Percentiles rank a stretch among this genome's conserved stretches.
phyloP scores from a whole-genome alignment of 495 filamentous ascomycete genomes.

The Trichoderma parareesei region DNA sequence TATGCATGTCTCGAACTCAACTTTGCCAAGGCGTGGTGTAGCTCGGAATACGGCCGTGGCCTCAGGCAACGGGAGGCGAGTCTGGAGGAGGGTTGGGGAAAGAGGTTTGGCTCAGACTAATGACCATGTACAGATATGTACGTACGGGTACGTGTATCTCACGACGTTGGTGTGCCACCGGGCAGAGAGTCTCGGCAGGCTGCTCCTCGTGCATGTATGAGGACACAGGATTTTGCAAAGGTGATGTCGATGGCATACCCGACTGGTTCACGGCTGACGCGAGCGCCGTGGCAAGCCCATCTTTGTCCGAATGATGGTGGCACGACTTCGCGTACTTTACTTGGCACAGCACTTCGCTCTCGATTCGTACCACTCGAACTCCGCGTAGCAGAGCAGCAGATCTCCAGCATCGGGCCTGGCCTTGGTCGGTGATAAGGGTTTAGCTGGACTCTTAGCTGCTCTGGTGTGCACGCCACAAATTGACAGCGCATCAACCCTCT shows the following conservation, averaged over 20 bases:
- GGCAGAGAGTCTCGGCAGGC: neutral
- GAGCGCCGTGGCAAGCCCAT: too few relatives aligned
- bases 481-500: constrained; percentile 6
- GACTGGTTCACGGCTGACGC: too few relatives aligned
- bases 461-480: constrained; percentile 3
- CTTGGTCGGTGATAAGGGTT: constrained; percentile 6
- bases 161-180: neutral
- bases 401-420: neutral
- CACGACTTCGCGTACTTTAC: too few relatives aligned
- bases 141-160: neutral
- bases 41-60: neutral
- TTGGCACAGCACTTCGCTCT: too few relatives aligned
- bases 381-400: neutral
- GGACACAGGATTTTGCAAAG: neutral
- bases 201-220: neutral
- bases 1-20: constrained; percentile 2
- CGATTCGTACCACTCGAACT: too few relatives aligned
- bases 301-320: too few relatives aligned
- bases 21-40: neutral
- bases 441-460: constrained; percentile 6
- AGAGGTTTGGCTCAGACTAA: neutral
- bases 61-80: neutral
- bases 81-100: neutral
- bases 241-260: too few relatives aligned
- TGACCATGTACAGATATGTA: neutral